These are phyloP conservation scores for Excoecaria cochinchinensis DNA, from an alignment of 345 rosid species.

Conservation along the genomic window DNA sequence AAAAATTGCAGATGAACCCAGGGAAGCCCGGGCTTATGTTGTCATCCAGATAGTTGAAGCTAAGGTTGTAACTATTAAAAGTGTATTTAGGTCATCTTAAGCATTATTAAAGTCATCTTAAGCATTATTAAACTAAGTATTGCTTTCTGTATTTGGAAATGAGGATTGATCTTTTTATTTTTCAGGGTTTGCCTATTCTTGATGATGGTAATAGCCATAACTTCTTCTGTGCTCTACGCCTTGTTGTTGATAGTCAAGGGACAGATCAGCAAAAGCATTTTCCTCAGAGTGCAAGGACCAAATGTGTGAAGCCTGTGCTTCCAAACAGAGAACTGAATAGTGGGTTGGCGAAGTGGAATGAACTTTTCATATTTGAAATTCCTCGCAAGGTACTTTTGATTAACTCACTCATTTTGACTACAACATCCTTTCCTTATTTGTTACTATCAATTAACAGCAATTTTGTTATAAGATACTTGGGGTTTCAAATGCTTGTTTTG, in stretches of 20 bases:
- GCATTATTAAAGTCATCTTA: background rate
- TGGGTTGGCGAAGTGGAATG: conserved; percentile 86
- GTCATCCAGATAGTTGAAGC: conserved; percentile 83
- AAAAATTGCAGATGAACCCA: conserved; percentile 73
- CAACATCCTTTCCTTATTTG: background rate
- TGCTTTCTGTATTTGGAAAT: background rate
- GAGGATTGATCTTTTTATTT: conserved; percentile 11
- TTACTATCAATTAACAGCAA: background rate
- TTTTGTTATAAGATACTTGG: background rate
- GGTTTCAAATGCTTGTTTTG: background rate
- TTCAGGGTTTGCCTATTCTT: conserved; percentile 71
- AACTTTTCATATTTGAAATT: conserved; percentile 91
- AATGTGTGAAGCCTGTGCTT: conserved; percentile 80
- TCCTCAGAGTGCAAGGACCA: conserved; percentile 99
- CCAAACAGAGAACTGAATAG: conserved; percentile 35
- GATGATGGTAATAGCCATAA: conserved; percentile 93
- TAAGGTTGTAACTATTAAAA: conserved; percentile 50
- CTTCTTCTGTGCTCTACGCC: conserved; percentile 91
- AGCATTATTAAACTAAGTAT: background rate
- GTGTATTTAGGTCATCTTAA: conserved; percentile 4
- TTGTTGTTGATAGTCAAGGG: conserved; percentile 71
- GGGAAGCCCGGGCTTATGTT: conserved; percentile 70
- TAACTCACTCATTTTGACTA: background rate
- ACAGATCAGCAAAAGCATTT: conserved; percentile 85
- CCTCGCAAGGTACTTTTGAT: conserved; percentile 60